Percentiles rank a stretch among this genome's conserved stretches.
Conservation (phyloP, 805 yeast genomes). For the Suhomyces kilbournensis region DNA sequence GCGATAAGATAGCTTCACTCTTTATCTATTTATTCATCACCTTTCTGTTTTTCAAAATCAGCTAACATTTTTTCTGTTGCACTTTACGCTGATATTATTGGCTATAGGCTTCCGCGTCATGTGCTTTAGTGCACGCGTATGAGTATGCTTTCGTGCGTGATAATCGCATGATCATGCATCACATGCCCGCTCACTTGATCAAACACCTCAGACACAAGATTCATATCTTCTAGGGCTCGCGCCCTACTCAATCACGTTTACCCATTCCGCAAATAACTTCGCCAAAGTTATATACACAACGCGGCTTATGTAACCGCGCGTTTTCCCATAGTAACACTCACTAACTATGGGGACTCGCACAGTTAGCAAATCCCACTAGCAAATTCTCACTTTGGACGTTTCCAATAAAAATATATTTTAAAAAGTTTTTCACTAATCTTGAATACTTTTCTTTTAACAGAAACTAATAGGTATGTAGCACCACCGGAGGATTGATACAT, state of each 20-base stretch:
- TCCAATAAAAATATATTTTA: constrained; percentile 6
- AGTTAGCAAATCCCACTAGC: not conserved
- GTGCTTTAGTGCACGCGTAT: not conserved
- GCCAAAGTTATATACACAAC: not conserved
- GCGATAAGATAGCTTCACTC: constrained; percentile 3
- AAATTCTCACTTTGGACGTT: constrained; percentile 1
- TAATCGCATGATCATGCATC: not conserved
- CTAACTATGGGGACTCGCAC: constrained; percentile 3
- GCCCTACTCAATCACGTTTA: constrained; percentile 3
- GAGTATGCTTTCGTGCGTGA: not conserved
- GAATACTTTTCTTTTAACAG: constrained; percentile 7
- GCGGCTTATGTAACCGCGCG: not conserved
- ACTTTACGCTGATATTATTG: constrained; percentile 11
- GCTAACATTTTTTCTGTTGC: constrained; percentile 9
- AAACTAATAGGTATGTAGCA: constrained; percentile 16
- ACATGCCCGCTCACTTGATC: not conserved
- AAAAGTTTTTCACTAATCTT: constrained; percentile 6
- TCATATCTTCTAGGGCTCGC: not conserved
- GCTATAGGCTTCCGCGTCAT: constrained; percentile 1
- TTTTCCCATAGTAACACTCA: not conserved
- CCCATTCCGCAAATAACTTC: not conserved
- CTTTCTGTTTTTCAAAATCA: constrained; percentile 8
- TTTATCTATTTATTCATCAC: constrained; percentile 3
- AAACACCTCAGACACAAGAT: not conserved
- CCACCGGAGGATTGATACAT: not conserved